Base-by-base conservation (phyloP, 1,284 basidiomycete species). In the Ceratobasidium sp. region DNA sequence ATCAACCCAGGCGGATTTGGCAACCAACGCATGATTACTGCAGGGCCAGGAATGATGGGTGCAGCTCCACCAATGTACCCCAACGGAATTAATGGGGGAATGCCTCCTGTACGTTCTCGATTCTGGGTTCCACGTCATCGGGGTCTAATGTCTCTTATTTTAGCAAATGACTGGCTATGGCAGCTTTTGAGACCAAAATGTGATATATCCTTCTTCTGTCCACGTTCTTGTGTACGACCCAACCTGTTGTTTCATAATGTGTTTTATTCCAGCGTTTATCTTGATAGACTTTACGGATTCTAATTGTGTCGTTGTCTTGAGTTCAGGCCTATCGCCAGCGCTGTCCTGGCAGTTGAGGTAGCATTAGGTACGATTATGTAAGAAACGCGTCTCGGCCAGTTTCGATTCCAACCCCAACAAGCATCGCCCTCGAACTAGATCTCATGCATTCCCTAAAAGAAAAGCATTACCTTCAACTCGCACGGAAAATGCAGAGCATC, bases 1-100 rank as follows among this genome's bases (percentile, higher is more conserved):
- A 93, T 94, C 80, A 91, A 92, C 80, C 92, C 92, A 73, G 88
- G 86, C 48, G 85, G 85, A 57, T 85, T 89, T 76, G 85, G 88
- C 50, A 85, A 80, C 74, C 85, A 85, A 62, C 79, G 90, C 30
- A 82, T 92, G 76, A 82, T 93, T 69, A 93, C 91, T 23, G 83
- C 85, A 76, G 86, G 85, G 74, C 91, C 92, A 76, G 90, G 89
- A 50, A 73, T 72, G 72, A 72, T 28, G 55, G 65, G 23, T 10
- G 36, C 59, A 16, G 58, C 69, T 21, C 84, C 85, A 58, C 82
- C 83, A 10, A 75, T 80, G 74, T 82, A 84, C 77, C 76, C 81
- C 58, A 85, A 85, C 58, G 85, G 84, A 34, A 80, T 80, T 28
- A 80, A 83, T n/a, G 79, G 76, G 78, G 80, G 60, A 74, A 83